Percentiles rank a stretch among this genome's conserved stretches.
Conservation (phyloP, 2,329 filamentous ascomycete species). For the Ceratocystis papillata region DNA sequence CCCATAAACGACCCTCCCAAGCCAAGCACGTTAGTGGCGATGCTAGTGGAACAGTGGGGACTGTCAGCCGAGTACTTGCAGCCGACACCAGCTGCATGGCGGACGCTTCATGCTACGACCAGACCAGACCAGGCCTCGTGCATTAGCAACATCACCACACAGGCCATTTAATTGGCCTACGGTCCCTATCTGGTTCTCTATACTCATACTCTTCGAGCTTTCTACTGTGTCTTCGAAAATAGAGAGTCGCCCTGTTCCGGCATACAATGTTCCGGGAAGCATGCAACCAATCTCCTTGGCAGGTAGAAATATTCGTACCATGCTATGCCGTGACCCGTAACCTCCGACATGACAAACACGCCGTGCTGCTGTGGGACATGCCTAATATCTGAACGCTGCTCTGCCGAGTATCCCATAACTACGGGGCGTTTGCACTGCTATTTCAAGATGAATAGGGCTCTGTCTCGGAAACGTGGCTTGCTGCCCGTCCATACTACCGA, state of each 20-base stretch:
- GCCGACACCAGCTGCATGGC: neutral
- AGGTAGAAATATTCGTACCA: conserved; percentile 37
- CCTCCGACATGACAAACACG: conserved; percentile 40
- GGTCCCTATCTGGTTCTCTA: conserved; percentile 13
- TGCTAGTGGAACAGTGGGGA: neutral
- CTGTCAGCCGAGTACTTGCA: neutral
- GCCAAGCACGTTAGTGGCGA: conserved; percentile 1
- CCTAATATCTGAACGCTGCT: conserved; percentile 38
- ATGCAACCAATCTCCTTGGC: conserved; percentile 36
- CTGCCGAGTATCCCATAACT: conserved; percentile 37
- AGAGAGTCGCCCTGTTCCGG: conserved; percentile 28
- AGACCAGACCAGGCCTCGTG: neutral
- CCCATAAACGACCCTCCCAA: conserved; percentile 20
- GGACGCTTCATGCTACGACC: neutral
- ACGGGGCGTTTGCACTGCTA: neutral
- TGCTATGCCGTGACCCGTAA: conserved; percentile 46
- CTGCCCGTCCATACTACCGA: conserved; percentile 30
- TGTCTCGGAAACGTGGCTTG: conserved; percentile 24
- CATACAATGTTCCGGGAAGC: conserved; percentile 30
- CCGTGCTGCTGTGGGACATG: conserved; percentile 33
- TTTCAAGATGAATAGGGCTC: neutral
- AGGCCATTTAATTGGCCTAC: neutral
- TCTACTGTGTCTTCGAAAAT: conserved; percentile 16
- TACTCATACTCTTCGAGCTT: neutral
- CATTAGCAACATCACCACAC: neutral